Evolutionary conservation across 106 monocot genomes (phyloP), one percentile per base, ranked within the genome.

Genomic region (Dioscorea zingiberensis): DNA sequence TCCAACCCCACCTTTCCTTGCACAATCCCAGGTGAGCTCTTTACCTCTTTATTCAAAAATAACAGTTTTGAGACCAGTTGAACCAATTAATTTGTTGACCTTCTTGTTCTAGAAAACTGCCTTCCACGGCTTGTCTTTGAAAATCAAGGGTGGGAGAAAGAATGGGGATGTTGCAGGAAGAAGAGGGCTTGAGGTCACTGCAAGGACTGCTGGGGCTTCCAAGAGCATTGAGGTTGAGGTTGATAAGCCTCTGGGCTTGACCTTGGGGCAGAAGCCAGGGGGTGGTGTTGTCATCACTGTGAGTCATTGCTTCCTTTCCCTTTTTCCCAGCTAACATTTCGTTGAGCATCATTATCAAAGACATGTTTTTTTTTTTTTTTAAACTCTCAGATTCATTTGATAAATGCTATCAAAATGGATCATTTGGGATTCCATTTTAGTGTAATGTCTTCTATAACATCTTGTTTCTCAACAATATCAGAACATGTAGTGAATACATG

Each of bases 181-280:
- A 60, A 77, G 76, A 71, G 73, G 73, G 45, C 68, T 94, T 13
- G 76, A 85, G 70, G 55, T 95, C 27, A 83, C 24, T 55, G 94
- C 94, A 25, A 85, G 75, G 68, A 81, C 87, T 21, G 83, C 91
- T 13, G 70, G 75, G 27, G 78, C 89, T 10, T 76, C 90, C 11
- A 95, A 88, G 87, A 85, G 51, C 68, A 91, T 95, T 32, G 94
- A 95, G 73, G 94, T 91, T 6, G 94, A 95, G 27, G 94, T 95
- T 4, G 94, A 95, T 72, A 95, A 95, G 78, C 94, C 94, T 2
- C 76, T 95, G 0, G 94, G 94, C 0, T 78, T 95, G 26, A 76
- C 91, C 44, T 48, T 95, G 58, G 87, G 94, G 22, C 94, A 95
- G 81, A 95, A 95, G 32, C 14, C 94, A 15, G 73, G 78, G 3